These are phyloP conservation scores for Psophocarpus tetragonolobus DNA, from an alignment of 306 rosid genomes.

Conservation along the genomic window DNA sequence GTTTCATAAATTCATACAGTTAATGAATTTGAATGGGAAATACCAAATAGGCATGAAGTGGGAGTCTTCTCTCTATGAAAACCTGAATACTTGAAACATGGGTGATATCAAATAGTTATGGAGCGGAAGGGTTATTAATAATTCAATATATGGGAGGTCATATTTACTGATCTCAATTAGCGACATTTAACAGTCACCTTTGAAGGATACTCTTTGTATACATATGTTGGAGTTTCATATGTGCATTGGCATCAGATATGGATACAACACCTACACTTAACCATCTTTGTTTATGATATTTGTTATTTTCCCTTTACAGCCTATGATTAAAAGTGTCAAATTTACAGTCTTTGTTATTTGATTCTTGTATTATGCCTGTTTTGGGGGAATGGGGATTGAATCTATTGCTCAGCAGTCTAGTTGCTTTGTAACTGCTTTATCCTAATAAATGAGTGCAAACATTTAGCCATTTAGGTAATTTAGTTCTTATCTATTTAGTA, in stretches of 20 bases:
- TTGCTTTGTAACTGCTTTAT: neutral
- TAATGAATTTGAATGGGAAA: conserved; percentile 2
- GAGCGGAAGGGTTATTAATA: neutral
- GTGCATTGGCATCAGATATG: neutral
- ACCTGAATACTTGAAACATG: neutral
- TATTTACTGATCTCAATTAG: neutral
- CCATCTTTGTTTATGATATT: neutral
- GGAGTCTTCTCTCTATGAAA: neutral
- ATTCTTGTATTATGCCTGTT: neutral
- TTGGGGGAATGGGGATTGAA: neutral
- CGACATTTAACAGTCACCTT: neutral
- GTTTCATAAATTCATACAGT: neutral
- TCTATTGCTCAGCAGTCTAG: conserved; percentile 21
- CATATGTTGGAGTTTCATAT: neutral
- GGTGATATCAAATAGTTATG: neutral
- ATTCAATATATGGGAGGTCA: neutral
- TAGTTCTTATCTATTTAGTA: neutral
- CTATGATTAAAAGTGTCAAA: conserved; percentile 5
- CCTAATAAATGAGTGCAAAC: neutral
- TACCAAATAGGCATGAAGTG: neutral
- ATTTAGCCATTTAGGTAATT: neutral
- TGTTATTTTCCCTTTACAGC: neutral
- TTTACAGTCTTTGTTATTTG: neutral
- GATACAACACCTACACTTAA: neutral
- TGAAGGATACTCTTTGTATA: neutral